Evolutionary conservation across 2,329 filamentous ascomycete species (phyloP).

Genomic region (Alternaria rosae): DNA sequence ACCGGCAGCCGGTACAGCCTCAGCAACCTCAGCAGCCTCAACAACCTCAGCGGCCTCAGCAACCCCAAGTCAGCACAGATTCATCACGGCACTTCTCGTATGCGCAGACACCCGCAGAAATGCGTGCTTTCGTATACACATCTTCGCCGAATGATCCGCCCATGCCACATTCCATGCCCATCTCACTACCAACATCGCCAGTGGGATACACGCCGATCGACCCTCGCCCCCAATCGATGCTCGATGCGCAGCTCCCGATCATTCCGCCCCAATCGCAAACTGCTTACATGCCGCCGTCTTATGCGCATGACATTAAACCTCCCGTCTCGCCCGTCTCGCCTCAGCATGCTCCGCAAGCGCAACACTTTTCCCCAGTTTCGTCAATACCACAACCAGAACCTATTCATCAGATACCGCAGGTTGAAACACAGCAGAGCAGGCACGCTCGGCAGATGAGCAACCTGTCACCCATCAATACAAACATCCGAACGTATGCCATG

Average conservation of each 20-base stretch:
- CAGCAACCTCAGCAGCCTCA: background rate
- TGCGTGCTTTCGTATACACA: slow-evolving; percentile 36
- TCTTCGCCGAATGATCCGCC: slow-evolving; percentile 37
- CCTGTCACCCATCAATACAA: slow-evolving; percentile 43
- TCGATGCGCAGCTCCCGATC: slow-evolving; percentile 30
- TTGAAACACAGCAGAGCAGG: slow-evolving; percentile 27
- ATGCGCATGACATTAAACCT: slow-evolving; percentile 34
- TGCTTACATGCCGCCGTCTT: slow-evolving; percentile 29
- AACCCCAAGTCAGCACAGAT: slow-evolving; percentile 25
- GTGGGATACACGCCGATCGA: slow-evolving; percentile 33
- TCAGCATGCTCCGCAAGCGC: slow-evolving; percentile 25
- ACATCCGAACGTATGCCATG: slow-evolving; percentile 26
- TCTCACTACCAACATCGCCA: slow-evolving; percentile 32
- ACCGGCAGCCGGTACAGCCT: slow-evolving; percentile 7
- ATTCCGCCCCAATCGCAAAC: slow-evolving; percentile 31
- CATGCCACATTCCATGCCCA: slow-evolving; percentile 28
- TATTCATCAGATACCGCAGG: slow-evolving; percentile 21
- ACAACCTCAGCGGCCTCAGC: slow-evolving; percentile 14
- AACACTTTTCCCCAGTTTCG: slow-evolving; percentile 35
- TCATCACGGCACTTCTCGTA: slow-evolving; percentile 44
- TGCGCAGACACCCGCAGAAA: slow-evolving; percentile 47
- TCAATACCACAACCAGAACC: slow-evolving; percentile 27
- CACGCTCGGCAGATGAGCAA: slow-evolving; percentile 45
- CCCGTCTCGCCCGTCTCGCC: slow-evolving; percentile 37
- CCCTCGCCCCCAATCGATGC: slow-evolving; percentile 37